A percentile compares a stretch with the other conserved stretches of the same genome.
Evolutionary conservation across 805 yeast genomes (phyloP).

Genomic region (Suhomyces pyralidae): DNA sequence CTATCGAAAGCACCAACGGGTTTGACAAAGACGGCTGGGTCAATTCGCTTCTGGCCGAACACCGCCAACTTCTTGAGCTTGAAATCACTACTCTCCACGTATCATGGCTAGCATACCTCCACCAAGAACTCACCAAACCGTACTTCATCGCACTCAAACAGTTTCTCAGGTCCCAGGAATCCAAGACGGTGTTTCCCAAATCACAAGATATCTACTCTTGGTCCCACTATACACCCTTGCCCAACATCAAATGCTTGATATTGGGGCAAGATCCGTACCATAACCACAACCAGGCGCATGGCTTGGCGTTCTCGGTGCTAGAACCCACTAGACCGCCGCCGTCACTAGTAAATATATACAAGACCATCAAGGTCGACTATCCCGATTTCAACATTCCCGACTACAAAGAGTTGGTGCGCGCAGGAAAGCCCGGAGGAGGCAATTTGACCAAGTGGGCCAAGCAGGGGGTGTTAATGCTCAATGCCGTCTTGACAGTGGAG

Average conservation of each 20-base stretch:
- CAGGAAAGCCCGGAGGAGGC: constrained; percentile 48
- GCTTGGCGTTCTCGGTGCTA: constrained; percentile 87
- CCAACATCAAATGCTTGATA: constrained; percentile 69
- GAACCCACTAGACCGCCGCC: constrained; percentile 82
- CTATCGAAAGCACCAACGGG: constrained; percentile 10
- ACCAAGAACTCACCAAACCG: constrained; percentile 74
- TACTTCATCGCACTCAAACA: constrained; percentile 73
- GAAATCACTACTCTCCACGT: constrained; percentile 72
- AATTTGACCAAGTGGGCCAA: constrained; percentile 80
- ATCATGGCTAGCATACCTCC: constrained; percentile 73
- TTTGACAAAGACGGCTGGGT: constrained; percentile 58
- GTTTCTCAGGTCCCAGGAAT: constrained; percentile 52
- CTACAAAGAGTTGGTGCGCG: constrained; percentile 15
- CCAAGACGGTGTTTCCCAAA: constrained; percentile 73
- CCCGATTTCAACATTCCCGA: constrained; percentile 66
- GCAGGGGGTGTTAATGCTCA: constrained; percentile 83
- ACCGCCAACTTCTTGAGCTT: constrained; percentile 49
- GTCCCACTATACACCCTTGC: constrained; percentile 81
- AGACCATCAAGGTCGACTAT: constrained; percentile 60
- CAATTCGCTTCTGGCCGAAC: constrained; percentile 44
- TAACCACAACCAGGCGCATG: constrained; percentile 90
- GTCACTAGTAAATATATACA: constrained; percentile 82
- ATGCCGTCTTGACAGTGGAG: constrained; percentile 85
- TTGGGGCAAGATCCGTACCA: constrained; percentile 98
- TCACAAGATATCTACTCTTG: constrained; percentile 78